phyloP scores from a whole-genome alignment of 495 filamentous ascomycete species.

The Aspergillus funiculosus region DNA sequence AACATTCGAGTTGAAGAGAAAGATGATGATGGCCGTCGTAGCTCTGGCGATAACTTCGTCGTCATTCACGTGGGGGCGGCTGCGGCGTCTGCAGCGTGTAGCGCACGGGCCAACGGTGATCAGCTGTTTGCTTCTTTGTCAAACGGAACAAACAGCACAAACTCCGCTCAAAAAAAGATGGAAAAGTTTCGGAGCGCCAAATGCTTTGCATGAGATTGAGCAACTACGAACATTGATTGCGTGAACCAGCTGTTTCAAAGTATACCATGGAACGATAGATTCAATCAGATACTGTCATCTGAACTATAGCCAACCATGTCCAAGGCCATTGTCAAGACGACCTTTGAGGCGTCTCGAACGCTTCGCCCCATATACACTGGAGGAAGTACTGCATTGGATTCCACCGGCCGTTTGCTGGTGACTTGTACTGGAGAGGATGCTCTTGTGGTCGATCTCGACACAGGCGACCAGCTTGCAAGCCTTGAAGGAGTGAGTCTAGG shows the following conservation, averaged over 20 bases:
- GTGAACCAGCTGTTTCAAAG: slow-evolving; percentile 3
- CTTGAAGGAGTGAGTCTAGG: slow-evolving; percentile 73
- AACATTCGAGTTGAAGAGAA: slow-evolving; percentile 2
- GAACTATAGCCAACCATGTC: slow-evolving; percentile 36
- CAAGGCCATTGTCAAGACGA: slow-evolving; percentile 60
- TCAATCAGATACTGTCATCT: background rate
- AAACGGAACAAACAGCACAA: slow-evolving; percentile 35
- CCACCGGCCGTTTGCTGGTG: slow-evolving; percentile 74
- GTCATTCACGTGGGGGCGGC: slow-evolving; percentile 10
- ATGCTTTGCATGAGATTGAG: slow-evolving; percentile 3
- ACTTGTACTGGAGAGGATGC: slow-evolving; percentile 86
- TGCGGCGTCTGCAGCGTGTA: slow-evolving; percentile 22
- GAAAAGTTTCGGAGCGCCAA: slow-evolving; percentile 23
- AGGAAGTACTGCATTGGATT: slow-evolving; percentile 77
- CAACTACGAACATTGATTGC: background rate
- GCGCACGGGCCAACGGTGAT: slow-evolving; percentile 30
- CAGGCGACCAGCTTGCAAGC: slow-evolving; percentile 72
- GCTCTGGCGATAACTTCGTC: background rate
- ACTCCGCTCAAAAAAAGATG: slow-evolving; percentile 32
- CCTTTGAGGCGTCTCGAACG: slow-evolving; percentile 72
- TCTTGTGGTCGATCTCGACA: slow-evolving; percentile 76
- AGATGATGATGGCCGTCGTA: background rate
- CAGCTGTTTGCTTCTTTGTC: slow-evolving; percentile 11
- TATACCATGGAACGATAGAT: slow-evolving; percentile 23
- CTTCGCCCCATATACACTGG: slow-evolving; percentile 94